Evolutionary conservation across 1,284 basidiomycete species (phyloP).

Genomic region (Ganoderma leucocontextum): DNA sequence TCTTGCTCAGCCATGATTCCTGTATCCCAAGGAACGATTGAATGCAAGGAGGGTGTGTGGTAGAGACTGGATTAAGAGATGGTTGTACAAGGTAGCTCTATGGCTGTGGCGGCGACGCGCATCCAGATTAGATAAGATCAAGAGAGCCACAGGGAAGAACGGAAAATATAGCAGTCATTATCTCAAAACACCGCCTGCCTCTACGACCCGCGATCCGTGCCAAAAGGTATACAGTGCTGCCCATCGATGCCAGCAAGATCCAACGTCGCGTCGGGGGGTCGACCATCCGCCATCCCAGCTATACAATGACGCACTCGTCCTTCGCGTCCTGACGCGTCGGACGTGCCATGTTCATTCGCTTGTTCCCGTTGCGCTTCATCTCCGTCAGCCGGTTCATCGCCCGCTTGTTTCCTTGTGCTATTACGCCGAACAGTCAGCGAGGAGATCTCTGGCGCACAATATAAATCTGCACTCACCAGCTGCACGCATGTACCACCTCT

Average conservation of each 20-base stretch:
- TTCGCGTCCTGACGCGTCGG: constrained; percentile 93
- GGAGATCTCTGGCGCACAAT: background rate
- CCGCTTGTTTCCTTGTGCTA: constrained; percentile 94
- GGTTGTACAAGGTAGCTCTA: constrained; percentile 24
- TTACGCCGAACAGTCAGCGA: background rate
- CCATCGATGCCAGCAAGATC: background rate
- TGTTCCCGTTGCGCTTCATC: constrained; percentile 83
- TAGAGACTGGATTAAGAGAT: constrained; percentile 29
- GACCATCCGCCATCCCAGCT: constrained; percentile 18
- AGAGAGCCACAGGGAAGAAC: constrained; percentile 12
- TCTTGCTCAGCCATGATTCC: constrained; percentile 28
- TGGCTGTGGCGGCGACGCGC: constrained; percentile 19
- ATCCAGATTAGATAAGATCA: constrained; percentile 40
- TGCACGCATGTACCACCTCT: constrained; percentile 98
- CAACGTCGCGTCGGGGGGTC: background rate
- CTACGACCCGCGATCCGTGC: constrained; percentile 4
- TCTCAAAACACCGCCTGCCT: constrained; percentile 2
- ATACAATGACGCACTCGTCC: constrained; percentile 90
- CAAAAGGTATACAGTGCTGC: constrained; percentile 13
- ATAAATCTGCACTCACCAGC: constrained; percentile 70
- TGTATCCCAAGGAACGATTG: background rate
- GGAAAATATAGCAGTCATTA: constrained; percentile 22
- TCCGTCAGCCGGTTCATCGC: constrained; percentile 96
- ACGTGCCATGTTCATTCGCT: constrained; percentile 75
- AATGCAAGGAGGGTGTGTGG: background rate